Conservation (phyloP, 1,139 yeast genomes). For the Geotrichum restrictum region DNA sequence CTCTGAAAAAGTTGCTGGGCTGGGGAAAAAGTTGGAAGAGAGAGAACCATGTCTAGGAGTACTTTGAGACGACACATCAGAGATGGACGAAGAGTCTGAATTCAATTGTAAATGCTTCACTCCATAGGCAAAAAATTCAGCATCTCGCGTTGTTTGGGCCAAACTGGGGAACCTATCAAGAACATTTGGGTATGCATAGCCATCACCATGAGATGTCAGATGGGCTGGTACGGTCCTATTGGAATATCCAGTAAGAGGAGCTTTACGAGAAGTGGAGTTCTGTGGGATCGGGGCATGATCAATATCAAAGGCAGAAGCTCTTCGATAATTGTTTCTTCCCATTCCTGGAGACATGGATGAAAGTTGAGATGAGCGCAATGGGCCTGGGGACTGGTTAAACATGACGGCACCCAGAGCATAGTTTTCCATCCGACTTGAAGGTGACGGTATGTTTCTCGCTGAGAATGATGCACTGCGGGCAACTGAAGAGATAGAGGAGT, state of each 20-base stretch:
- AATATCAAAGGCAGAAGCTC: conserved; percentile 5
- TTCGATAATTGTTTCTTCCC: not conserved
- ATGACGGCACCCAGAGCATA: not conserved
- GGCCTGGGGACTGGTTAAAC: not conserved
- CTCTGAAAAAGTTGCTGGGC: conserved; percentile 5
- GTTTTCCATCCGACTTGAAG: not conserved
- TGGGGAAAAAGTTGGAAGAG: conserved; percentile 7
- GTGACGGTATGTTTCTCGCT: not conserved
- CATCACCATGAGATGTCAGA: too few species aligned
- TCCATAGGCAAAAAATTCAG: conserved; percentile 46
- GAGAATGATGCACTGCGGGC: conserved; percentile 2
- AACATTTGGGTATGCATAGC: not conserved
- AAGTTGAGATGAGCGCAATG: not conserved
- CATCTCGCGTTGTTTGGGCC: conserved; percentile 75
- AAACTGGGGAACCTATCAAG: conserved; percentile 59
- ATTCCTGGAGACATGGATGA: not conserved
- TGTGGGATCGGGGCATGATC: not conserved
- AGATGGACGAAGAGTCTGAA: conserved; percentile 2
- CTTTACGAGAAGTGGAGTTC: not conserved
- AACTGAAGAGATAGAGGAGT: not conserved
- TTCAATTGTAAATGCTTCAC: conserved; percentile 11
- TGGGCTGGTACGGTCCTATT: not conserved
- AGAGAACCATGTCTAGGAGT: conserved; percentile 12
- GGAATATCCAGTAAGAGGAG: not conserved
- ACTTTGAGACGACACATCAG: conserved; percentile 8